A percentile compares a stretch with the other conserved stretches of the same genome.
Evolutionary conservation across 1,284 basidiomycete genomes (phyloP).

Genomic region (Tilletia walkeri): DNA sequence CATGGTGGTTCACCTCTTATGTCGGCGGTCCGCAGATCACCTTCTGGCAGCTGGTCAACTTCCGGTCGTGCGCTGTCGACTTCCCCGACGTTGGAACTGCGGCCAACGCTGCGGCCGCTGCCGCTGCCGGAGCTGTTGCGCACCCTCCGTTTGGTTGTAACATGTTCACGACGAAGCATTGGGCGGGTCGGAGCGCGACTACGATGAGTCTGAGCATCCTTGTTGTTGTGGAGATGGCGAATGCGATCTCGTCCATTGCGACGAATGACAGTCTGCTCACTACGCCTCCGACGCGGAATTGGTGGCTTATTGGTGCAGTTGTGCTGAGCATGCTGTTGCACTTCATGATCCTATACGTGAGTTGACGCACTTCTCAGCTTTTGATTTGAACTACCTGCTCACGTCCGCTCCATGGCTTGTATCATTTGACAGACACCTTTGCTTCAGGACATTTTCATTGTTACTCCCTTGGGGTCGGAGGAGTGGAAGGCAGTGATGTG

Average conservation of each 20-base stretch:
- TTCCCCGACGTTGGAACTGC: slow-evolving; percentile 70
- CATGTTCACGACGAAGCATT: slow-evolving; percentile 79
- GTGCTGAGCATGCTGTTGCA: slow-evolving; percentile 19
- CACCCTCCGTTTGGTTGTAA: slow-evolving; percentile 68
- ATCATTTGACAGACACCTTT: slow-evolving; percentile 19
- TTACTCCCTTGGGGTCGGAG: background rate
- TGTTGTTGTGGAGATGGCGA: slow-evolving; percentile 96
- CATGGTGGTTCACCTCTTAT: slow-evolving; percentile 18
- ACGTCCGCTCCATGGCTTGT: background rate
- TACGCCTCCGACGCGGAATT: slow-evolving; percentile 89
- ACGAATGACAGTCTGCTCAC: slow-evolving; percentile 90
- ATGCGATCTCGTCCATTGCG: slow-evolving; percentile 95
- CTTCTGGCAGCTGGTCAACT: slow-evolving; percentile 59
- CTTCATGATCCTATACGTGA: slow-evolving; percentile 22
- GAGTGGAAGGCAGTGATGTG: slow-evolving; percentile 19
- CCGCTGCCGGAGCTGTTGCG: slow-evolving; percentile 40
- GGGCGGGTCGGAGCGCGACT: slow-evolving; percentile 74
- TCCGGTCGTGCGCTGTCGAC: slow-evolving; percentile 64
- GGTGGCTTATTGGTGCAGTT: slow-evolving; percentile 58
- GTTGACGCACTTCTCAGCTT: background rate
- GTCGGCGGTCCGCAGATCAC: slow-evolving; percentile 19
- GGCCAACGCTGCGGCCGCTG: background rate
- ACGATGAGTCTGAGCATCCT: slow-evolving; percentile 94
- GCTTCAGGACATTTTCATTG: slow-evolving; percentile 11
- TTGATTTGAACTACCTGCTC: background rate